Evolutionary conservation across 495 filamentous ascomycete genomes (phyloP), one percentile per base, ranked within the genome.

Genomic region (Parmelia sp.): DNA sequence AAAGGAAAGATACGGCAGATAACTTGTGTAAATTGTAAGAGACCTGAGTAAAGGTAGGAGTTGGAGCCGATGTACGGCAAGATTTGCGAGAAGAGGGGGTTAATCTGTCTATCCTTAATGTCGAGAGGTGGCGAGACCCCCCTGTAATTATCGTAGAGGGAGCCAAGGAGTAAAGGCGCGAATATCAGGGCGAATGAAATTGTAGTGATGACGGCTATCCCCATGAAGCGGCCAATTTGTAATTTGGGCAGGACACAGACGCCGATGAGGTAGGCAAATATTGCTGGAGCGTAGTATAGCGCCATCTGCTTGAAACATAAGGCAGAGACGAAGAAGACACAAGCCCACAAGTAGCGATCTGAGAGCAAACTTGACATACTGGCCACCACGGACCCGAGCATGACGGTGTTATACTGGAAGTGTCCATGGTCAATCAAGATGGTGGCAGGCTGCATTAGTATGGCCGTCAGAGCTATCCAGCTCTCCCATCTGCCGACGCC

Each of bases 271-370:
- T 92, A 97, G 10, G 91, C 88, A 73, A 97, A 97, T 60, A 97
- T 86, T 17, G 87, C 86, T 1, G 95, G 92, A 4, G 94, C 92
- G 74, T 96, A 98, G 74, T 96, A 98, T 14, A 98, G 79, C 5
- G 93, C 94, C 94, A 98, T 98, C 73, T 98, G 94, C 78, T 98
- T 98, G 79, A 96, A 98, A 17, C 90, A 90, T 29, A 98, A 77
- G 21, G 92, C 89, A 3, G 85, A 83, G n/a, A 98, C 93, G 71
- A 98, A 98, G 77, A 96, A 97, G 60, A 94, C 83, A 64, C 88
- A 89, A 10, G 88, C 83, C 91, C 92, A 97, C 63, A 96, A 82
- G 70, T 88, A 86, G 51, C 91, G 84, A 6, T 89, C 90, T 4
- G 91, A 90, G 47, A 96, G 73, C 70, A 96, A 89, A 74, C 90